These are phyloP conservation scores for Aspergillus uvarum DNA, from an alignment of 2,329 filamentous ascomycete genomes.

Conservation along the genomic window DNA sequence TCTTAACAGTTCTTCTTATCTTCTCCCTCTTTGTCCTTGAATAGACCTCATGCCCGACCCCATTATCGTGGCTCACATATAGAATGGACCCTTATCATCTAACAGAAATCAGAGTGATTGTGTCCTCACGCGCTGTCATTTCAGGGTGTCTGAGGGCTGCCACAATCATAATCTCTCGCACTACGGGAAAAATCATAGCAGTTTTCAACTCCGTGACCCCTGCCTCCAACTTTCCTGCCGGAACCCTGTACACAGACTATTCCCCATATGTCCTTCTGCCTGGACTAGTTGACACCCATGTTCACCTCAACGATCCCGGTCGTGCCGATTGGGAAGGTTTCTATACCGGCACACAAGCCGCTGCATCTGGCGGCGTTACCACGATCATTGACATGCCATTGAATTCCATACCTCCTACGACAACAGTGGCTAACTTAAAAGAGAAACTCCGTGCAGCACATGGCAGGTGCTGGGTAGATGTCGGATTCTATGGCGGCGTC, in stretches of 20 bases:
- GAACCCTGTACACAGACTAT: slow-evolving; percentile 76
- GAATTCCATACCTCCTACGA: slow-evolving; percentile 95
- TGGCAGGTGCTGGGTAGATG: slow-evolving; percentile 95
- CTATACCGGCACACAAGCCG: slow-evolving; percentile 88
- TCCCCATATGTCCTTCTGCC: slow-evolving; percentile 82
- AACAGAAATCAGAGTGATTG: slow-evolving; percentile 66
- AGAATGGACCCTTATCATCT: too few relatives aligned
- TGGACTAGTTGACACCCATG: slow-evolving; percentile 92
- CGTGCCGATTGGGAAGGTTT: slow-evolving; percentile 99
- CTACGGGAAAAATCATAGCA: slow-evolving; percentile 79
- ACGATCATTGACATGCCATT: slow-evolving; percentile 97
- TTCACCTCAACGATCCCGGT: slow-evolving; percentile 95
- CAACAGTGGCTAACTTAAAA: slow-evolving; percentile 77
- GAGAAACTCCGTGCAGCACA: slow-evolving; percentile 82
- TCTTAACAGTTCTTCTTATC: too few relatives aligned
- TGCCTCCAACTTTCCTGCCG: slow-evolving; percentile 68
- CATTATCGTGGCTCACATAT: too few relatives aligned
- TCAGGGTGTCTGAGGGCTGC: slow-evolving; percentile 75
- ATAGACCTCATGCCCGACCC: too few relatives aligned
- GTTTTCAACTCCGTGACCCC: slow-evolving; percentile 75
- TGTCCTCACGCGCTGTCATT: slow-evolving; percentile 79
- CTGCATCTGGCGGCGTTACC: slow-evolving; percentile 92
- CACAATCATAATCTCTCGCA: slow-evolving; percentile 74
- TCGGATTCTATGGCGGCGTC: slow-evolving; percentile 96
- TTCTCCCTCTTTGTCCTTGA: too few relatives aligned